A percentile compares a stretch with the other conserved stretches of the same genome.
These are phyloP conservation scores for Musa schizocarpa DNA, from an alignment of 176 grass and related monocot genomes.

Conservation along the genomic window DNA sequence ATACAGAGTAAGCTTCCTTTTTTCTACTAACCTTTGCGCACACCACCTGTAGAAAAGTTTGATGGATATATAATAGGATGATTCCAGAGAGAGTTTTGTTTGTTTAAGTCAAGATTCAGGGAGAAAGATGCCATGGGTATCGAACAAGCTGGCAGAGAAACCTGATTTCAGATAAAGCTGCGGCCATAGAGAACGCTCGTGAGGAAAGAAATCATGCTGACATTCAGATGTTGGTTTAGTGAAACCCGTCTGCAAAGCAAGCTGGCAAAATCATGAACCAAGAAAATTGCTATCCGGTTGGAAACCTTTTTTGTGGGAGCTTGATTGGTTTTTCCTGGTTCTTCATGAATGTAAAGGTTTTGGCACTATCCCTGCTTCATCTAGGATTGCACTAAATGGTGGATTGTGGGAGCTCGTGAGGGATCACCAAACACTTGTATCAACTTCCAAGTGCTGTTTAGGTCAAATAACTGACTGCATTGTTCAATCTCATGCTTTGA, in stretches of 20 bases:
- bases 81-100: neutral
- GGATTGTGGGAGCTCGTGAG: neutral
- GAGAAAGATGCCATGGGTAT: neutral
- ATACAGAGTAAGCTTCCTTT: neutral
- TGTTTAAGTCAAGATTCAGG: neutral
- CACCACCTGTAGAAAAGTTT: neutral
- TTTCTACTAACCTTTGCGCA: neutral
- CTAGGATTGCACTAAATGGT: neutral
- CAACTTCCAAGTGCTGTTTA: neutral
- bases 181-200: neutral
- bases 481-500: neutral
- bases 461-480: neutral
- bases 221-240: neutral
- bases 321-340: neutral
- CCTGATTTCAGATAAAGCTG: neutral
- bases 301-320: neutral
- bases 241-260: neutral
- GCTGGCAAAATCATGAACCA: neutral
- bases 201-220: neutral
- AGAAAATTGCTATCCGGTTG: neutral
- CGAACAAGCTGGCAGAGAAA: neutral
- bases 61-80: neutral
- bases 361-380: too few species aligned
- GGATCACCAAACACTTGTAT: neutral
- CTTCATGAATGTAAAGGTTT: neutral